Evolutionary conservation across 2,329 filamentous ascomycete genomes (phyloP).

Genomic region (Colletotrichum salicis): DNA sequence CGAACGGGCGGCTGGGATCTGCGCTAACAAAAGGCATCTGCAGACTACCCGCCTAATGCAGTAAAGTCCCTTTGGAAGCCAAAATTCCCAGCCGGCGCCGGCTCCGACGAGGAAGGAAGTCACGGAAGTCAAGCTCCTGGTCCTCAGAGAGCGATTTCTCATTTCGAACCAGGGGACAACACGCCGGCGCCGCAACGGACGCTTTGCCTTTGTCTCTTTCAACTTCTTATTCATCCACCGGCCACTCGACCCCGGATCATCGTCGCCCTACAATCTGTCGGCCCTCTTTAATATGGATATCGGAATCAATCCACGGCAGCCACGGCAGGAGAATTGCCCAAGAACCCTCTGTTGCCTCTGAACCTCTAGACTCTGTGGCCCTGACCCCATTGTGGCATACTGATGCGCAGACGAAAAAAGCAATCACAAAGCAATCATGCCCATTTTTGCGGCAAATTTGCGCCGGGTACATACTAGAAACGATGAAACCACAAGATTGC

Average conservation of each 20-base stretch:
- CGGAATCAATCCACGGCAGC: constrained; percentile 10
- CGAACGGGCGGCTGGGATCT: constrained; percentile 27
- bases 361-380: too few relatives aligned
- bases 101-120: constrained; percentile 12
- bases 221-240: neutral
- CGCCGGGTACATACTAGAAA: neutral
- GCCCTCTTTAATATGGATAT: constrained; percentile 13
- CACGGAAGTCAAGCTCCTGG: neutral
- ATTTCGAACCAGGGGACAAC: neutral
- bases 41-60: neutral
- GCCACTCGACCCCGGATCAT: constrained; percentile 9
- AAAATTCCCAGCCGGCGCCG: constrained; percentile 9
- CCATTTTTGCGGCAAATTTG: neutral
- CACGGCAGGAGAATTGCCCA: neutral
- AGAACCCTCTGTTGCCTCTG: too few relatives aligned
- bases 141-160: neutral
- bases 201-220: neutral
- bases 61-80: neutral
- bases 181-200: neutral
- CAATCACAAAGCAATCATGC: neutral
- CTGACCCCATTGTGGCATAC: neutral
- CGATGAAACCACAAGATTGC: neutral
- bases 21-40: constrained; percentile 30
- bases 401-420: neutral
- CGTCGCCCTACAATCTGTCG: neutral